Evolutionary conservation across 257 asterid genomes (phyloP).

Genomic region (Nemophila menziesii): DNA sequence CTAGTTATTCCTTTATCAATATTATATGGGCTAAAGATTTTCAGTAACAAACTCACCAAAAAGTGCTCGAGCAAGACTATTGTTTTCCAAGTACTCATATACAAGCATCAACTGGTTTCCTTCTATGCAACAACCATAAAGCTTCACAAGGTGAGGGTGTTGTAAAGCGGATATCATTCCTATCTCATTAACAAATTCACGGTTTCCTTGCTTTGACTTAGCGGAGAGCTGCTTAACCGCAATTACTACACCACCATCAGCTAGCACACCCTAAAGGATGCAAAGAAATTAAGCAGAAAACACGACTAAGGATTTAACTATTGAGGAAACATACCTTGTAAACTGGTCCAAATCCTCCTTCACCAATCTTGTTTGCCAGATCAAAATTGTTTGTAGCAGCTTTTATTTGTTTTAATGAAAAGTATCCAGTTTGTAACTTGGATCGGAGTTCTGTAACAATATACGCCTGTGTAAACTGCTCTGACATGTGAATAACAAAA

Average conservation of each 20-base stretch:
- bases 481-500: too few relatives aligned
- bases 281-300: background rate
- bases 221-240: conserved; percentile 39
- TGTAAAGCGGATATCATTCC: conserved; percentile 44
- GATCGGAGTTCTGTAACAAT: conserved; percentile 33
- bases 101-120: conserved; percentile 34
- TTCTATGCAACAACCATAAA: conserved; percentile 39
- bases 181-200: conserved; percentile 34
- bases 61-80: conserved; percentile 35
- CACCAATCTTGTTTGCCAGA: conserved; percentile 33
- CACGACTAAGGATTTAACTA: background rate
- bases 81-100: conserved; percentile 39
- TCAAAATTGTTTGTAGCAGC: conserved; percentile 33
- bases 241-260: conserved; percentile 28
- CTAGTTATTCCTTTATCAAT: background rate
- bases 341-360: conserved; percentile 42
- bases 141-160: conserved; percentile 38
- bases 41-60: conserved; percentile 18
- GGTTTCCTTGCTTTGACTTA: conserved; percentile 38
- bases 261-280: conserved; percentile 21
- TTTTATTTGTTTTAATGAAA: conserved; percentile 30
- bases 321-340: conserved; percentile 25
- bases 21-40: background rate
- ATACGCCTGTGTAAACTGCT: too few relatives aligned
- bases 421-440: conserved; percentile 34